Evolutionary conservation across 2,329 filamentous ascomycete genomes (phyloP), one percentile per base, ranked within the genome.

Genomic region (Aphanoascus verrucosus): DNA sequence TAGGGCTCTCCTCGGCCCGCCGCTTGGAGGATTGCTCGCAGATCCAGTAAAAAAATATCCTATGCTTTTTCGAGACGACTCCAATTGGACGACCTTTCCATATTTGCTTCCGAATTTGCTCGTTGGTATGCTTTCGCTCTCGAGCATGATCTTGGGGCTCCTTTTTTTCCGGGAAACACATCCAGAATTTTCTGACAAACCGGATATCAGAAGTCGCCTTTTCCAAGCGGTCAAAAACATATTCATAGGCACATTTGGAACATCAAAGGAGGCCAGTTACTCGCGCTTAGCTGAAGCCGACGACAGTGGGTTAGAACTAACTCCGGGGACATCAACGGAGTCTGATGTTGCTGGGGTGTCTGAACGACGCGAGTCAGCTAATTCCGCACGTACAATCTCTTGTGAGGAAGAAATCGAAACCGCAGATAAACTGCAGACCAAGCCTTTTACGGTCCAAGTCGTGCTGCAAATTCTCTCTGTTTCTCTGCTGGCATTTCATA

Each of bases 101-200:
- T 56, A 56, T 43, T 34, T 56, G 8, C 42, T 56, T 7, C 55
- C 55, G 23, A 56, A 56, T 17, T 12, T 56, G 23, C 2, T 54
- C 14, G 51, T 56, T 23, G 28, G 28, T 1, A 14, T 47, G 15
- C 48, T 28, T 12, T 19, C 53, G 1, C 15, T 48, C 15, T 19
- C 2, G 14, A 51, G 51, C 20, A 37, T 45, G 31, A 1, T 49
- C 31, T 17, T 56, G 23, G 55, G 50, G 1, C 41, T 56, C 19
- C 34, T 56, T n/a, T 17, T 54, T 9, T 43, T 56, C 14, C 44
- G 51, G 35, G 55, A 56, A 48, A 54, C 51, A 8, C 55, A 56
- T 43, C 51, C 55, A n/a, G 19, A 42, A 34, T n/a, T 54, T 11
- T 28, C 35, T n/a, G 35, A 41, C 14, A 38, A 15, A 31, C 46